phyloP scores from a whole-genome alignment of 2,329 filamentous ascomycete genomes.

The Trichoderma endophyticum region DNA sequence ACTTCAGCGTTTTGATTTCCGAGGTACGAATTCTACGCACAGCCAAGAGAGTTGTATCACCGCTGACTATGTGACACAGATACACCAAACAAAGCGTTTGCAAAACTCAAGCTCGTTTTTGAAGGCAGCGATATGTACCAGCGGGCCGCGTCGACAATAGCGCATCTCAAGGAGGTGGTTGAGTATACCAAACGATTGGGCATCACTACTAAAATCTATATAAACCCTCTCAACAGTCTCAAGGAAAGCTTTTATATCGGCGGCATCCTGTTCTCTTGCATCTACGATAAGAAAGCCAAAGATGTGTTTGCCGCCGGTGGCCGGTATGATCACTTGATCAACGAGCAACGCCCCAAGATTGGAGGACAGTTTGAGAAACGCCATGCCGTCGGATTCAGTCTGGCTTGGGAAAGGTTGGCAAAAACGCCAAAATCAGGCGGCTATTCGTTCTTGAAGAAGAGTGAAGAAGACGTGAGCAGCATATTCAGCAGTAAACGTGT shows the following conservation, averaged over 20 bases:
- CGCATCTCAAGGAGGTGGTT: conserved; percentile 75
- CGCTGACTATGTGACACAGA: conserved; percentile 37
- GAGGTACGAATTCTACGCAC: conserved; percentile 49
- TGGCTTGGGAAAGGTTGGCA: conserved; percentile 81
- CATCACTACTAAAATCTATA: conserved; percentile 73
- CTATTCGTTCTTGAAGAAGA: conserved; percentile 65
- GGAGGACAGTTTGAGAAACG: conserved; percentile 60
- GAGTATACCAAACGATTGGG: conserved; percentile 73
- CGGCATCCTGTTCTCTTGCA: conserved; percentile 84
- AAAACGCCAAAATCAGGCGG: conserved; percentile 57
- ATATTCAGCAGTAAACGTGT: conserved; percentile 63
- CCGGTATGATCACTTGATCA: conserved; percentile 85
- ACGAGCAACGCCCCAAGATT: conserved; percentile 72
- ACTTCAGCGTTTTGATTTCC: conserved; percentile 85
- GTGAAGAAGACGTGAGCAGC: conserved; percentile 58
- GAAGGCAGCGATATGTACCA: conserved; percentile 66
- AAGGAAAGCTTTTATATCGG: conserved; percentile 89
- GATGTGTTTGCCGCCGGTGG: conserved; percentile 92
- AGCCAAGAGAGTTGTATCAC: not conserved
- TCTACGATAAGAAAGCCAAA: conserved; percentile 78
- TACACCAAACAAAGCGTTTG: conserved; percentile 54
- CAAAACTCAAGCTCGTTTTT: conserved; percentile 57
- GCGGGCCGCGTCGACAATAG: conserved; percentile 70
- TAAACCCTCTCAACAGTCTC: conserved; percentile 81
- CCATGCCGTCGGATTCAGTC: conserved; percentile 87